A percentile compares a stretch with the other conserved stretches of the same genome.
phyloP scores from a whole-genome alignment of 2,329 filamentous ascomycete genomes.

The Fusarium metavorans region DNA sequence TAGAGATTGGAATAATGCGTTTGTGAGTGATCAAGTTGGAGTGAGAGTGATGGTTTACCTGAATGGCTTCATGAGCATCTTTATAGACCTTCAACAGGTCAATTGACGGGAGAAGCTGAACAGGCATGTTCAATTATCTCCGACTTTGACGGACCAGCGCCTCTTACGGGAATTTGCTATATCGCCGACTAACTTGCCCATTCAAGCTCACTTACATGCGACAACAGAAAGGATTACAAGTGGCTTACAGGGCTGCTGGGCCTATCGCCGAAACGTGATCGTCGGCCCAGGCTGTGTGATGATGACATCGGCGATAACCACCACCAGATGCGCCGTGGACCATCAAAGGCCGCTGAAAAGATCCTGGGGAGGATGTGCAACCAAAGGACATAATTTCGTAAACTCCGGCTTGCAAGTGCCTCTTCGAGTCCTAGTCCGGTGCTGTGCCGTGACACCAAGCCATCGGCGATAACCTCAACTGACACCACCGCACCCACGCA shows the following conservation, averaged over 20 bases:
- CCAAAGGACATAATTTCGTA: background rate
- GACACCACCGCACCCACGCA: background rate
- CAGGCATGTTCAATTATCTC: background rate
- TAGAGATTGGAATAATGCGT: background rate
- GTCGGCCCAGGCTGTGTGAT: background rate
- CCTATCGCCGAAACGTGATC: constrained; percentile 30
- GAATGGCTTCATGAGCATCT: background rate
- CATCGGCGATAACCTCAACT: background rate
- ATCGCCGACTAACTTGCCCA: constrained; percentile 11
- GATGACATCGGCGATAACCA: constrained; percentile 23
- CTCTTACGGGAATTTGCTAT: background rate
- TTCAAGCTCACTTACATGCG: background rate
- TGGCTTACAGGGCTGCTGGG: background rate
- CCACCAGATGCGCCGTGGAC: background rate
- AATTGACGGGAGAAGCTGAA: background rate
- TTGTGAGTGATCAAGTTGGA: background rate
- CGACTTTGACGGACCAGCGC: background rate
- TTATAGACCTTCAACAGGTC: background rate
- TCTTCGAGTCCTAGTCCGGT: background rate
- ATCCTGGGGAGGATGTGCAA: background rate
- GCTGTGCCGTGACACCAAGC: background rate
- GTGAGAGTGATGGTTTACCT: background rate
- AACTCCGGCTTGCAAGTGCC: background rate
- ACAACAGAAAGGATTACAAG: background rate
- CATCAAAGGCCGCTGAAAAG: background rate